These are phyloP conservation scores for Candida methanosorbosa DNA, from an alignment of 805 yeast genomes.

Conservation along the genomic window DNA sequence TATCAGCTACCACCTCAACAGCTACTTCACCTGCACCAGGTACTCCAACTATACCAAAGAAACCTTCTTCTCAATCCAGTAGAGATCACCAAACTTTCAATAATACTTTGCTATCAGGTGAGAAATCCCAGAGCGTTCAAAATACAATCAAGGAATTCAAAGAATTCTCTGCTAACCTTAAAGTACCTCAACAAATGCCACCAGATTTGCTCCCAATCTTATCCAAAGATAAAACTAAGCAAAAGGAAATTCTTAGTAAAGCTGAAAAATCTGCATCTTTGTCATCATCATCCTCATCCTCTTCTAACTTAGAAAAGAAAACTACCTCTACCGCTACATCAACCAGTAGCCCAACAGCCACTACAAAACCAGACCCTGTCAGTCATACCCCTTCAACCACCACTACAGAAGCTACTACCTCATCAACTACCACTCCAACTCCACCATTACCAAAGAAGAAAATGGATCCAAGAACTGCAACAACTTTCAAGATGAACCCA, in stretches of 20 bases:
- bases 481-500: constrained; percentile 62
- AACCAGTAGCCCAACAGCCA: constrained; percentile 7
- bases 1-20: not conserved
- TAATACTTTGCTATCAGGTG: too few species aligned
- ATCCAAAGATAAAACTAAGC: constrained; percentile 58
- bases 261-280: constrained; percentile 2
- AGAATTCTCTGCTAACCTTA: constrained; percentile 76
- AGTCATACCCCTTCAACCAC: too few species aligned
- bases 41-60: constrained; percentile 2
- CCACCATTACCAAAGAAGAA: constrained; percentile 29
- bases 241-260: constrained; percentile 44
- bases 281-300: too few species aligned
- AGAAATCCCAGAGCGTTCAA: constrained; percentile 40
- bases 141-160: constrained; percentile 62
- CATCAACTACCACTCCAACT: constrained; percentile 3
- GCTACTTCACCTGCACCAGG: not conserved
- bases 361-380: constrained; percentile 3
- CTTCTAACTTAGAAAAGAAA: too few species aligned
- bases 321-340: constrained; percentile 8
- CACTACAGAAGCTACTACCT: constrained; percentile 1
- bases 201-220: constrained; percentile 60
- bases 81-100: too few species aligned
- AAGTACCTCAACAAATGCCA: constrained; percentile 44
- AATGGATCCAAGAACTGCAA: constrained; percentile 44
- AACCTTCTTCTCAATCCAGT: constrained; percentile 7